Conservation (phyloP, 2,329 filamentous ascomycete genomes). For the Metarhizium brunneum region DNA sequence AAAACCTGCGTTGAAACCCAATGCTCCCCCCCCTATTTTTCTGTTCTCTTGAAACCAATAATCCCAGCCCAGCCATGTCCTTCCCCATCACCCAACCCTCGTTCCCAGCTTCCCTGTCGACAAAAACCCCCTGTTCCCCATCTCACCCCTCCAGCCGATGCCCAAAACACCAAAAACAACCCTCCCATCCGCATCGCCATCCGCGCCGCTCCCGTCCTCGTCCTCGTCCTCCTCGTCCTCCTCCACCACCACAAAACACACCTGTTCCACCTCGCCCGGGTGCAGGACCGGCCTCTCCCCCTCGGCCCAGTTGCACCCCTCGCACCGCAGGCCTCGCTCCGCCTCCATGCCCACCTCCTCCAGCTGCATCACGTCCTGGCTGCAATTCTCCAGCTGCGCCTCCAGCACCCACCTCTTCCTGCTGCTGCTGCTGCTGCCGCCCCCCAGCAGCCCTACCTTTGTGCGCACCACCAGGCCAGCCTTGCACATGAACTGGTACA, state of each 20-base stretch:
- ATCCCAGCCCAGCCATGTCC: background rate
- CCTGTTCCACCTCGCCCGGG: constrained; percentile 55
- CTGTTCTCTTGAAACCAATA: background rate
- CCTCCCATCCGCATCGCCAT: constrained; percentile 42
- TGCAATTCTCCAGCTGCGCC: constrained; percentile 91
- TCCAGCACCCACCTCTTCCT: constrained; percentile 64
- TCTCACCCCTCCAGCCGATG: constrained; percentile 80
- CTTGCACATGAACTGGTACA: constrained; percentile 95
- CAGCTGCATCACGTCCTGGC: constrained; percentile 71
- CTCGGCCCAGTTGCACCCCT: constrained; percentile 48
- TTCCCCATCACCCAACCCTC: constrained; percentile 24
- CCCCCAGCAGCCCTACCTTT: constrained; percentile 61
- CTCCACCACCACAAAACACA: constrained; percentile 51
- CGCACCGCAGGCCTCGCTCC: constrained; percentile 39
- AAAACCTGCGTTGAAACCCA: too few species aligned
- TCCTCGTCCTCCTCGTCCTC: constrained; percentile 36
- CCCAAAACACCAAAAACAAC: constrained; percentile 70
- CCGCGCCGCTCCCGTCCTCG: constrained; percentile 17
- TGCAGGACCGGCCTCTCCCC: constrained; percentile 45
- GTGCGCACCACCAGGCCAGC: constrained; percentile 83
- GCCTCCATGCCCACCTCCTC: constrained; percentile 53
- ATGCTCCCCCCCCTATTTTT: background rate
- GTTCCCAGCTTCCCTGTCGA: constrained; percentile 74
- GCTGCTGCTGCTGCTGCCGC: constrained; percentile 7
- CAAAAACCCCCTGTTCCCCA: constrained; percentile 82